Base-by-base conservation (phyloP, 148 eudicot species). In the Amaranthus palmeri region DNA sequence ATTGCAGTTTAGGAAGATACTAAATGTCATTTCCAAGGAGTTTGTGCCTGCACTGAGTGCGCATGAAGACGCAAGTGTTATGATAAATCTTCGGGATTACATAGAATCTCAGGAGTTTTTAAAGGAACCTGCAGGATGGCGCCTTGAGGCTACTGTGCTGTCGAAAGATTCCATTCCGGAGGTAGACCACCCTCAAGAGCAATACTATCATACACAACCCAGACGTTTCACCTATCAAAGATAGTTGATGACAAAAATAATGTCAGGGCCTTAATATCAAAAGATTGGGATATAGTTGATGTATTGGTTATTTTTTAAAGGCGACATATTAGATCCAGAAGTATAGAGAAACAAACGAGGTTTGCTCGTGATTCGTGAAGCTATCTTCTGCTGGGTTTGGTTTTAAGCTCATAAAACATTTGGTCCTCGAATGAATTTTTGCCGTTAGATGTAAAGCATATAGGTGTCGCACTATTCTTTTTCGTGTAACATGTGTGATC, bases 41-140 rank as follows among this genome's bases (percentile, higher is more conserved):
- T 95, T 87, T 76, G 51, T 89, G 40, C 76, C 42, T 17, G 74
- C 82, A 53, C 64, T 93, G 61, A 81, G 79, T 79, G 71, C 67
- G 36, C 77, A 68, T 62, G 80, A 65, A 53, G 88, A 87, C 66
- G 15, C 83, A 13, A 78, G 69, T 59, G 67, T 80, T 53, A 75
- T 86, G 44, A 81, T 62, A 7, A 72, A 70, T 36, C 79, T 92
- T 59, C 70, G 78, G 71, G 80, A 60, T 14, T 89, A 91, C 74
- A 81, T 91, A 43, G 82, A 86, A 53, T 85, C 96, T 6, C 77
- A 73, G 4, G 72, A 72, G 67, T 95, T 75, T 76, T 80, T 76
- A 8, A 65, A 77, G 49, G 96, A 91, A 74, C 98, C 98, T 0
- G 88, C 84, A 67, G 98, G 98, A 69, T 75, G 89, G 81, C 83